These are phyloP conservation scores for Paraphaeosphaeria sporulosa DNA, from an alignment of 2,329 filamentous ascomycete genomes.

Conservation along the genomic window DNA sequence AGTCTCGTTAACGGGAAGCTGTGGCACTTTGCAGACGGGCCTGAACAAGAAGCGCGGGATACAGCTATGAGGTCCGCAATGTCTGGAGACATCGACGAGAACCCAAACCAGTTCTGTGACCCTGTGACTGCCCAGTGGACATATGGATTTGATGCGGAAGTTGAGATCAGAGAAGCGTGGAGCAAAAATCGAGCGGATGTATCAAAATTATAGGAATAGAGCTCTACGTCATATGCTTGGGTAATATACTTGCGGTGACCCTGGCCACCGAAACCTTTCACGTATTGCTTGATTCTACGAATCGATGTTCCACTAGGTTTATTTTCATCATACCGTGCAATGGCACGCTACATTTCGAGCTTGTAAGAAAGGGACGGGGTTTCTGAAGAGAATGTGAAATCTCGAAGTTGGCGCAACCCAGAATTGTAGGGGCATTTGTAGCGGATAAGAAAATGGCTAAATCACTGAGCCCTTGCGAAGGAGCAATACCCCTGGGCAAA, in stretches of 20 bases:
- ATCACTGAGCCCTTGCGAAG: neutral
- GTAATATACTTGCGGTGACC: neutral
- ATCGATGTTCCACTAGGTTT: too few species aligned
- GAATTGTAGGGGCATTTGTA: neutral
- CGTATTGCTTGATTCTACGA: too few species aligned
- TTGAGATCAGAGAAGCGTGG: constrained; percentile 41
- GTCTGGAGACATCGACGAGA: constrained; percentile 46
- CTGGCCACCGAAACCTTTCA: too few species aligned
- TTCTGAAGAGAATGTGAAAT: neutral
- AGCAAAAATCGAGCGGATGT: neutral
- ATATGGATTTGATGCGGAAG: constrained; percentile 56
- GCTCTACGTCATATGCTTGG: neutral
- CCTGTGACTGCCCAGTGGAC: constrained; percentile 56
- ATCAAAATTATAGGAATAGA: neutral
- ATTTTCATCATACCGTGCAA: too few species aligned
- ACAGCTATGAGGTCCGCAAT: constrained; percentile 39
- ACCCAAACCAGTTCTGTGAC: constrained; percentile 59
- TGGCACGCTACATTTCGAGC: too few species aligned
- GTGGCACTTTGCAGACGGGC: constrained; percentile 49
- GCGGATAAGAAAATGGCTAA: neutral
- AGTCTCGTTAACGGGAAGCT: constrained; percentile 53
- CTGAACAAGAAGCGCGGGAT: constrained; percentile 23
- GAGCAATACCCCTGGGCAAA: neutral
- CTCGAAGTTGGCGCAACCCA: neutral
- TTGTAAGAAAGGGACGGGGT: too few species aligned